Conservation (phyloP, 768 basidiomycete species). For the Termitomyces sp. region DNA sequence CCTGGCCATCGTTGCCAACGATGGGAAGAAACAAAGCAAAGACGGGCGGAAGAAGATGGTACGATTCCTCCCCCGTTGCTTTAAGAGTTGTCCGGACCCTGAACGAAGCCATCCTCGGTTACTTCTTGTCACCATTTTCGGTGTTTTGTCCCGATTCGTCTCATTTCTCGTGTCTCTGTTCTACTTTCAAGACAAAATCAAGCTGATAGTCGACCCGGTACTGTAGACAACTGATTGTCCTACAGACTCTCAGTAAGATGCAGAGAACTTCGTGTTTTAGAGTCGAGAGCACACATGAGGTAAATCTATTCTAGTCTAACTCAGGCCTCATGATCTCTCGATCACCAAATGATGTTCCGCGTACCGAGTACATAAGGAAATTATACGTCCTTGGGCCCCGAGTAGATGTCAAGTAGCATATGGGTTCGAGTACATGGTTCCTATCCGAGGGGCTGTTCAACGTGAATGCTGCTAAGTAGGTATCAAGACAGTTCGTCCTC, state of each 20-base stretch:
- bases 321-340: not conserved
- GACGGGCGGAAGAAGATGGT: slow-evolving; percentile 8
- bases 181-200: slow-evolving; percentile 2
- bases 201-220: too few relatives aligned
- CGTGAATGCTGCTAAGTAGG: not conserved
- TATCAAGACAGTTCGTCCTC: not conserved
- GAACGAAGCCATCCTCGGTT: slow-evolving; percentile 7
- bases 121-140: slow-evolving; percentile 2
- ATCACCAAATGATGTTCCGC: not conserved
- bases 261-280: not conserved
- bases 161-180: slow-evolving; percentile 1
- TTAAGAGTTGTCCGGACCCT: slow-evolving; percentile 10
- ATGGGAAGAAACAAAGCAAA: slow-evolving; percentile 2
- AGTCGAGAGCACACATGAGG: not conserved
- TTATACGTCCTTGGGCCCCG: not conserved
- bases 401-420: not conserved
- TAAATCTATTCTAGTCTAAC: not conserved
- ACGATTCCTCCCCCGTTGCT: slow-evolving; percentile 9
- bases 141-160: not conserved
- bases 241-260: not conserved
- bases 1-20: slow-evolving; percentile 13
- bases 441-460: not conserved
- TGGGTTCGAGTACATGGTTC: not conserved
- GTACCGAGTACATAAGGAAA: not conserved
- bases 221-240: not conserved